These are phyloP conservation scores for Vitis cinerea DNA, from an alignment of 164 flowering plant genomes.

Conservation along the genomic window DNA sequence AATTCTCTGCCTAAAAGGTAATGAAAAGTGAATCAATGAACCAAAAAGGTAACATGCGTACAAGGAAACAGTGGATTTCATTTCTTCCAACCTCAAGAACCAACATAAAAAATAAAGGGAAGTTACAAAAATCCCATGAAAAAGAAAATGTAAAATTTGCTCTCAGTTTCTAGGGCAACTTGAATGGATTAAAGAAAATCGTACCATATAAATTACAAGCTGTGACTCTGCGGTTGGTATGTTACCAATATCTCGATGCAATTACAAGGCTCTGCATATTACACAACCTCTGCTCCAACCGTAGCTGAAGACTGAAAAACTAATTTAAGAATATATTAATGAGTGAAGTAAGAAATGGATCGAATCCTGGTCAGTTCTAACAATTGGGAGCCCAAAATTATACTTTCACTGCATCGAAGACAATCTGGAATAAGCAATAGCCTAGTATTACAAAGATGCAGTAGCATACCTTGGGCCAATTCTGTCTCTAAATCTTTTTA, in stretches of 20 bases:
- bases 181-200: neutral
- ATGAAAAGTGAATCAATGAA: too few species aligned
- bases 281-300: slow-evolving; percentile 9
- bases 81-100: neutral
- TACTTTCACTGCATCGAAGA: slow-evolving; percentile 12
- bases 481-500: slow-evolving; percentile 21
- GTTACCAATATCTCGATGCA: slow-evolving; percentile 1
- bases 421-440: slow-evolving; percentile 11
- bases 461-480: slow-evolving; percentile 21
- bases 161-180: slow-evolving; percentile 4
- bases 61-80: neutral
- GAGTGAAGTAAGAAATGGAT: slow-evolving; percentile 13
- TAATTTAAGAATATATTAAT: slow-evolving; percentile 9
- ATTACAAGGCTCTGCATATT: slow-evolving; percentile 13
- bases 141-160: neutral
- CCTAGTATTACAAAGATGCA: slow-evolving; percentile 23
- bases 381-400: slow-evolving; percentile 13
- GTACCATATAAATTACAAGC: slow-evolving; percentile 9
- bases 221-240: slow-evolving; percentile 4
- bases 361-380: slow-evolving; percentile 21
- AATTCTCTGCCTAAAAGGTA: too few species aligned
- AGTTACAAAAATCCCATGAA: slow-evolving; percentile 3
- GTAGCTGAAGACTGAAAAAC: slow-evolving; percentile 5
- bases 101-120: too few species aligned
- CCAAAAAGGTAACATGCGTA: neutral